Evolutionary conservation across 495 filamentous ascomycete species (phyloP).

Genomic region (Aspergillus heteromorphus): DNA sequence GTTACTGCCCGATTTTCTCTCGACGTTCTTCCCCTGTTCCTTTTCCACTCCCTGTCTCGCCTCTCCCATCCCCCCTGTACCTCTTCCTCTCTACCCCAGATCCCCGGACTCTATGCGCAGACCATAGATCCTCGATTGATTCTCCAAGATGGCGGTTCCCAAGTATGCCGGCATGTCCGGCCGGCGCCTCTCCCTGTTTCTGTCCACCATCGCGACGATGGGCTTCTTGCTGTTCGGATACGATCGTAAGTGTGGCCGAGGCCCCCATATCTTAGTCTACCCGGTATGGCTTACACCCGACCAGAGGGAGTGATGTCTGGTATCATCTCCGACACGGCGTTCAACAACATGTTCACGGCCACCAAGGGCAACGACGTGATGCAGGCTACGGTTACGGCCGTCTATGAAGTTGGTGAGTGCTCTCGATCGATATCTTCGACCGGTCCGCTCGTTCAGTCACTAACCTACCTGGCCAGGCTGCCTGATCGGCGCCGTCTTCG

Average conservation of each 20-base stretch:
- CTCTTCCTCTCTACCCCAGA: background rate
- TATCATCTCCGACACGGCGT: conserved; percentile 62
- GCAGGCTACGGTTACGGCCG: conserved; percentile 71
- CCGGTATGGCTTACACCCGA: no score
- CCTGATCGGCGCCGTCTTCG: conserved; percentile 61
- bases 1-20: background rate
- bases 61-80: background rate
- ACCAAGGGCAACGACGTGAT: conserved; percentile 57
- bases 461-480: conserved; percentile 53
- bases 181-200: conserved; percentile 49
- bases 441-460: background rate
- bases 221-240: conserved; percentile 68
- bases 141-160: conserved; percentile 23
- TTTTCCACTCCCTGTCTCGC: background rate
- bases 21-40: background rate
- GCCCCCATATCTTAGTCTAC: no score
- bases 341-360: conserved; percentile 60
- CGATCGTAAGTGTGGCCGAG: conserved; percentile 45
- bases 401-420: conserved; percentile 58
- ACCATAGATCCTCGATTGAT: background rate
- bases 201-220: conserved; percentile 59
- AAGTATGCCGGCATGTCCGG: conserved; percentile 57
- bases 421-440: no score
- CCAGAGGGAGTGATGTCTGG: conserved; percentile 60
- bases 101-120: background rate